Evolutionary conservation across 1,284 basidiomycete genomes (phyloP), one percentile per base, ranked within the genome.

Genomic region (Cryptococcus sp.): DNA sequence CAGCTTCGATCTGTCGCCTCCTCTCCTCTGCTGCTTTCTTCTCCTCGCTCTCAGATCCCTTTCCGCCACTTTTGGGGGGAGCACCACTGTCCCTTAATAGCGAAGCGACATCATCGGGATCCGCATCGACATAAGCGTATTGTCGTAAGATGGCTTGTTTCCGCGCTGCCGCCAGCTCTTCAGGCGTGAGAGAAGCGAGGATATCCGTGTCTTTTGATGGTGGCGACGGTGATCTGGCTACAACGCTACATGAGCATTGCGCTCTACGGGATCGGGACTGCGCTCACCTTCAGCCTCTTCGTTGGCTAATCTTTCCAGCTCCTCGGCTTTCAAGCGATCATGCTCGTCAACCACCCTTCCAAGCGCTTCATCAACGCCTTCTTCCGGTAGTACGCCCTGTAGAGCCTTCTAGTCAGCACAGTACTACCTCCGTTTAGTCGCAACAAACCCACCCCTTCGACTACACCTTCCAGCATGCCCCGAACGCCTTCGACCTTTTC

Each of bases 401-500:
- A 23, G 38, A 17, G 50, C 17, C 29, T 26, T 6, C n/a, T n/a
- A 19, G 20, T 51, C 16, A 39, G 19, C 37, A 29, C 17, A 40
- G 11, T 3, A 16, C 5, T 15, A n/a, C 13, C 47, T 19, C 8
- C n/a, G 17, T 48, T 19, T 16, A 22, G 13, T 19, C 16, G 1
- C 16, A 26, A 34, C 4, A 0, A 26, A 65, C 67, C 59, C 39
- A 67, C 68, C 23, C 62, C 68, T 50, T 74, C 69, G n/a, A 76
- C 70, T 15, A 72, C 66, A 23, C 74, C 75, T 56, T 79, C 77
- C 13, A 79, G 61, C 76, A 79, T 77, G 16, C 72, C 74, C 39
- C 65, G 67, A 8, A 76, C 73, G n/a, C 77, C 77, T 60, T 79
- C 77, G 23, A 71, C 61, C 64, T 78, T 78, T 53, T 78, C 76